Evolutionary conservation across 805 yeast species (phyloP), one percentile per base, ranked within the genome.

Genomic region (Ogataea nitratoaversa): DNA sequence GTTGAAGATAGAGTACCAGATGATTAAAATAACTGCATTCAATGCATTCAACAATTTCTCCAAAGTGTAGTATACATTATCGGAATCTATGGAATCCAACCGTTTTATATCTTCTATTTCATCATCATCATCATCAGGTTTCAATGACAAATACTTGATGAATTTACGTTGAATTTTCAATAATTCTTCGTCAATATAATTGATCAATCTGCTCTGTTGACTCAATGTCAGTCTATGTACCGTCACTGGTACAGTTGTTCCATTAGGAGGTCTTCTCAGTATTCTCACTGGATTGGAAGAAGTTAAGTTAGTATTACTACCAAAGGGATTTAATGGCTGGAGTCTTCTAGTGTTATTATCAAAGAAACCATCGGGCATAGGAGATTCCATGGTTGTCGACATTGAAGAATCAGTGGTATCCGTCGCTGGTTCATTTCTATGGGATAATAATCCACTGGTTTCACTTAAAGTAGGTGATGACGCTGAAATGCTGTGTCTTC

Each of bases 1-100:
- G 19, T 59, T 56, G 27, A 59, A 56, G 1, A 82, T 66, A 0
- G 88, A 78, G 40, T 71, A 72, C 86, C 87, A 81, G 5, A 84
- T 60, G 30, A 85, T 65, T 34, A 72, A 76, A 3, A 82, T 50
- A 2, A 83, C 56, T 7, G 64, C 59, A 29, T 67, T 65, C 19
- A 82, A 51, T 31, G 79, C 84, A 0, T 39, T 46, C 1, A 76
- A 43, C 6, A 81, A 56, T 3, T 67, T 61, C 1, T 48, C 36
- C 30, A 68, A 39, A 5, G 52, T 38, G 27, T 49, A 46, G n/a
- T 54, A 17, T 19, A 25, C 16, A 3, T 19, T 17, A 8, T 16
- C 40, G 6, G 48, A 8, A 18, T 23, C 12, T 14, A 36, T 23
- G 12, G 23, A 6, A n/a, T 29, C 9, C 9, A 20, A 31, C n/a